Conservation (phyloP, 805 yeast genomes). For the Wickerhamomyces kurtzmanii region DNA sequence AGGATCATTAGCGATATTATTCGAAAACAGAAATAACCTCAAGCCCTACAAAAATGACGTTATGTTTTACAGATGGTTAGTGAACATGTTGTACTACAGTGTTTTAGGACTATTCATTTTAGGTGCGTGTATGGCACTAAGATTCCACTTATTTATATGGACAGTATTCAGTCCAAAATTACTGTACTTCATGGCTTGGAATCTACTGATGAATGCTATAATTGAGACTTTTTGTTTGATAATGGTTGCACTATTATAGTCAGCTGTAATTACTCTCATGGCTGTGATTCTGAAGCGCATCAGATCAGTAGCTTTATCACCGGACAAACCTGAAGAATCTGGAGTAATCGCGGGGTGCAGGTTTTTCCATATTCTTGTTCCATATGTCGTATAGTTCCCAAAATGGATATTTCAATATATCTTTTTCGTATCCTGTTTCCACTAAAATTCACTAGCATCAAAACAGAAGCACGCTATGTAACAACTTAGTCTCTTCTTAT, state of each 20-base stretch:
- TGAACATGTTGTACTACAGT: slow-evolving; percentile 35
- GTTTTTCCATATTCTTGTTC: no score
- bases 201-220: slow-evolving; percentile 34
- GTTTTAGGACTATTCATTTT: slow-evolving; percentile 49
- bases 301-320: no score
- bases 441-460: no score
- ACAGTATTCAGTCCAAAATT: slow-evolving; percentile 94
- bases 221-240: slow-evolving; percentile 5
- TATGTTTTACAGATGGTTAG: slow-evolving; percentile 17
- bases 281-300: no score
- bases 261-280: no score
- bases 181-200: slow-evolving; percentile 75
- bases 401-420: no score
- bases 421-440: no score
- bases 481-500: no score
- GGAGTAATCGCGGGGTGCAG: no score
- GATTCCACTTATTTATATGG: slow-evolving; percentile 92
- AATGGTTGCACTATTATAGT: slow-evolving; percentile 3
- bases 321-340: no score
- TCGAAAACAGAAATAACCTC: slow-evolving; percentile 17
- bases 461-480: no score
- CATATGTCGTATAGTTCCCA: no score
- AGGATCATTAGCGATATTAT: slow-evolving; percentile 28
- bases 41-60: slow-evolving; percentile 21
- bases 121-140: slow-evolving; percentile 59